A percentile compares a stretch with the other conserved stretches of the same genome.
These are phyloP conservation scores for Fusarium sp. DNA, from an alignment of 2,329 filamentous ascomycete species.

Conservation along the genomic window DNA sequence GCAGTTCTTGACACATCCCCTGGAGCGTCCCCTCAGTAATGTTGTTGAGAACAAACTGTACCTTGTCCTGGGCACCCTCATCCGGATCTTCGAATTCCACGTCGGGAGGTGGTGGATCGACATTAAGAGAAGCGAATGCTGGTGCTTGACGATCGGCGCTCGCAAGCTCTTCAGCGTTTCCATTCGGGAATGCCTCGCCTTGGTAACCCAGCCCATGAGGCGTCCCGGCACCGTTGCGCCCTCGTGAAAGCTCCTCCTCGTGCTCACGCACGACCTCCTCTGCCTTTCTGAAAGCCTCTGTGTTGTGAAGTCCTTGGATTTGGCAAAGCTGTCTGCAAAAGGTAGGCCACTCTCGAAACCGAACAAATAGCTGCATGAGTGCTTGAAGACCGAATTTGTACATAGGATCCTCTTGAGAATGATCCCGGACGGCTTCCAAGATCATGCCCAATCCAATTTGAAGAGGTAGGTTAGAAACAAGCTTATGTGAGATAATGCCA, in stretches of 20 bases:
- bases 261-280: slow-evolving; percentile 81
- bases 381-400: slow-evolving; percentile 98
- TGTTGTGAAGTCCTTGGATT: slow-evolving; percentile 84
- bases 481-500: slow-evolving; percentile 92
- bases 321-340: slow-evolving; percentile 89
- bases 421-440: slow-evolving; percentile 91
- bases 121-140: slow-evolving; percentile 82
- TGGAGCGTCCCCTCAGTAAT: slow-evolving; percentile 90
- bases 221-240: slow-evolving; percentile 63
- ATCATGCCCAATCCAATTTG: slow-evolving; percentile 98
- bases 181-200: slow-evolving; percentile 73
- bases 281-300: slow-evolving; percentile 85
- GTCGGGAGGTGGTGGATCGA: slow-evolving; percentile 74
- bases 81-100: slow-evolving; percentile 83
- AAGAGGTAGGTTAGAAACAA: slow-evolving; percentile 89
- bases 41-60: slow-evolving; percentile 96
- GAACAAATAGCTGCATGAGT: slow-evolving; percentile 84
- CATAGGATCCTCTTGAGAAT: slow-evolving; percentile 87
- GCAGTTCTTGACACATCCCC: slow-evolving; percentile 84
- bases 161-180: slow-evolving; percentile 72
- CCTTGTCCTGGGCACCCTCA: slow-evolving; percentile 88
- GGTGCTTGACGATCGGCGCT: slow-evolving; percentile 70
- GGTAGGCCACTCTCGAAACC: slow-evolving; percentile 93
- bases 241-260: slow-evolving; percentile 69
- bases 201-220: slow-evolving; percentile 53